Percentiles rank a stretch among this genome's conserved stretches.
Evolutionary conservation across 2,329 filamentous ascomycete species (phyloP).

Genomic region (Sphaerulina populicola): DNA sequence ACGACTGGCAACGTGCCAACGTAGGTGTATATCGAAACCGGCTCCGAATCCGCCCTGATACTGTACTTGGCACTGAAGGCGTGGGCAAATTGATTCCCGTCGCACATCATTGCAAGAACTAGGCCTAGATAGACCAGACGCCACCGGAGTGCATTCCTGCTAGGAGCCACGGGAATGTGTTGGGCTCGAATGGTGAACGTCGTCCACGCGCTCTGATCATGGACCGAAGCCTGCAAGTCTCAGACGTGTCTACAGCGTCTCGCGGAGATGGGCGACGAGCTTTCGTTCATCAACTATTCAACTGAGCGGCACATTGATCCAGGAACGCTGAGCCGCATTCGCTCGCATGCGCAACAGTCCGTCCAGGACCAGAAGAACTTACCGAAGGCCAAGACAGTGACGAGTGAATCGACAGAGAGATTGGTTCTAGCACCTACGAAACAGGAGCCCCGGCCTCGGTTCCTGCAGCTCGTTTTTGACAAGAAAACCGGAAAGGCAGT

Average conservation of each 20-base stretch:
- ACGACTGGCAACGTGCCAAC: no score
- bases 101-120: neutral
- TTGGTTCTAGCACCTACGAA: neutral
- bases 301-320: constrained; percentile 14
- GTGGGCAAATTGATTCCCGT: no score
- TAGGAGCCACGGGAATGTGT: neutral
- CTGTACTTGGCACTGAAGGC: no score
- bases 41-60: no score
- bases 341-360: constrained; percentile 18
- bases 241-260: neutral
- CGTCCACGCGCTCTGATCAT: neutral
- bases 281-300: constrained; percentile 16
- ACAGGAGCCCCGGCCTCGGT: no score
- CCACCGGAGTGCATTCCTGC: no score
- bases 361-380: constrained; percentile 19
- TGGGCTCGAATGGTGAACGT: neutral
- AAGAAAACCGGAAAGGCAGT: no score
- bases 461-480: no score
- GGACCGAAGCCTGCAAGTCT: constrained; percentile 1
- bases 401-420: neutral
- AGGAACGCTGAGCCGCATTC: constrained; percentile 15
- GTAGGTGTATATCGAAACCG: no score
- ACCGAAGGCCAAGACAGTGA: neutral
- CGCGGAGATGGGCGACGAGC: constrained; percentile 19
- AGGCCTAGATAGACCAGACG: no score